These are phyloP conservation scores for Fistulina hepatica DNA, from an alignment of 1,284 basidiomycete genomes.

Conservation along the genomic window DNA sequence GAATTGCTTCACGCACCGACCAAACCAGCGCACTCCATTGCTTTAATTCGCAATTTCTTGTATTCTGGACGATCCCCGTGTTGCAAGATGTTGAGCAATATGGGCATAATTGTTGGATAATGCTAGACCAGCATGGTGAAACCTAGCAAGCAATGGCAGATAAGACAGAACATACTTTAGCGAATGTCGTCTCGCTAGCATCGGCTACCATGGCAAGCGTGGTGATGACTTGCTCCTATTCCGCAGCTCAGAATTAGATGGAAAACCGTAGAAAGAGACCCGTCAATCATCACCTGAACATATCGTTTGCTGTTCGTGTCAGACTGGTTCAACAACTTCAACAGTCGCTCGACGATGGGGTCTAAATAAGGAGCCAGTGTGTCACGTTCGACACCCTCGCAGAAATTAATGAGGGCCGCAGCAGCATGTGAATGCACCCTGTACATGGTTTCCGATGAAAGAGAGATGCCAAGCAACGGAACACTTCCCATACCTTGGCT, in stretches of 20 bases:
- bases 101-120: conserved; percentile 67
- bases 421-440: conserved; percentile 80
- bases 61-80: conserved; percentile 60
- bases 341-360: conserved; percentile 59
- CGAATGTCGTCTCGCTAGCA: conserved; percentile 63
- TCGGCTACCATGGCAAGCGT: conserved; percentile 79
- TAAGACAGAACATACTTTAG: conserved; percentile 33
- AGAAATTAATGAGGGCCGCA: conserved; percentile 82
- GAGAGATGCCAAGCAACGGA: background rate
- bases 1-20: conserved; percentile 38
- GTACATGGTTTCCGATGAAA: conserved; percentile 5
- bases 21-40: conserved; percentile 79
- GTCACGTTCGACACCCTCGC: conserved; percentile 67
- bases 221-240: conserved; percentile 76
- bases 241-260: too few relatives aligned
- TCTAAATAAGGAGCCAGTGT: conserved; percentile 68
- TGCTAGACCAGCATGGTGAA: conserved; percentile 31
- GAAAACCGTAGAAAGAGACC: too few relatives aligned
- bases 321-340: conserved; percentile 49
- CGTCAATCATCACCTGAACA: background rate
- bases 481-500: conserved; percentile 44
- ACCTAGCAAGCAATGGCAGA: background rate
- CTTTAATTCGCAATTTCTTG: conserved; percentile 59
- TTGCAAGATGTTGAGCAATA: conserved; percentile 57
- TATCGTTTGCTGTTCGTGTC: background rate